Conservation (phyloP, 2,329 filamentous ascomycete genomes). For the Epichloe baconii region DNA sequence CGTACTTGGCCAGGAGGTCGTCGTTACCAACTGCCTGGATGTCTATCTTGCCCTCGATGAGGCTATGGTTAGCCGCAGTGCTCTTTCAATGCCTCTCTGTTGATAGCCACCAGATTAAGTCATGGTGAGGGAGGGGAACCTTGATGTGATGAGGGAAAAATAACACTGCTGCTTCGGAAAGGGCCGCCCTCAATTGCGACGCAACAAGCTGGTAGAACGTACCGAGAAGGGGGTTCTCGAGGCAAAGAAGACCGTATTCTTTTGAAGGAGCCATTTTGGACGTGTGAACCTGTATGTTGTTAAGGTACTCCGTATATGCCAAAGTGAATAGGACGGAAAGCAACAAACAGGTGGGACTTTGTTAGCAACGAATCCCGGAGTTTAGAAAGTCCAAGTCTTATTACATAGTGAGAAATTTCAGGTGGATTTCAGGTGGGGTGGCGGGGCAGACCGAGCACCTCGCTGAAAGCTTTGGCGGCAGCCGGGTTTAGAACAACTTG, state of each 20-base stretch:
- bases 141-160: neutral
- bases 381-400: conserved; percentile 11
- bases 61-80: neutral
- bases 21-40: conserved; percentile 82
- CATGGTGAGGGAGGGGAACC: neutral
- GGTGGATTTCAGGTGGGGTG: conserved; percentile 1
- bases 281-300: neutral
- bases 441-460: neutral
- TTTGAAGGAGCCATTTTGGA: conserved; percentile 54
- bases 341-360: neutral
- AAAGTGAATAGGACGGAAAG: neutral
- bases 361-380: neutral
- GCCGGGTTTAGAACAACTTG: neutral
- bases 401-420: neutral
- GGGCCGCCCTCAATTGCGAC: neutral
- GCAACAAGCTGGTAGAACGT: conserved; percentile 19
- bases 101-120: neutral
- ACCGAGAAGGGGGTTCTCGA: conserved; percentile 97
- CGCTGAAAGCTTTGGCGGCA: neutral
- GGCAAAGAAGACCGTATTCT: conserved; percentile 78
- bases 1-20: conserved; percentile 81
- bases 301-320: no score
- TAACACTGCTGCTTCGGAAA: neutral
- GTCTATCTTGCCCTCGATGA: conserved; percentile 36
- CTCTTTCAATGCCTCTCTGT: neutral